A percentile compares a stretch with the other conserved stretches of the same genome.
Evolutionary conservation across 2,329 filamentous ascomycete species (phyloP).

Genomic region (Didymella pinodella): DNA sequence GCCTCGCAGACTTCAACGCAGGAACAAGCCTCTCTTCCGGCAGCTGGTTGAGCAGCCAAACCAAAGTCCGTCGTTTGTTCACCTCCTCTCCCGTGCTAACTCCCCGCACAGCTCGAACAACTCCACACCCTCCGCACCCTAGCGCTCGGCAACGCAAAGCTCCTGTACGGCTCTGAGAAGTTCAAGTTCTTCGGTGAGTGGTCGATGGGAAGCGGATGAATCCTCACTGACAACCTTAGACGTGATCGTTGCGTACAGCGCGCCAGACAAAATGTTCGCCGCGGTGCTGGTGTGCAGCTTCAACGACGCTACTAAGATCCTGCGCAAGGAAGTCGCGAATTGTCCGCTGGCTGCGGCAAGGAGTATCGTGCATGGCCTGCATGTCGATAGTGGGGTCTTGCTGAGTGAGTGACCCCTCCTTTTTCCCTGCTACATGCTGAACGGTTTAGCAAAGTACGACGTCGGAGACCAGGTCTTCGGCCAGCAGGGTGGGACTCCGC

Average conservation of each 20-base stretch:
- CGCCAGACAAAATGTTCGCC: constrained; percentile 69
- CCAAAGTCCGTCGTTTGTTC: not conserved
- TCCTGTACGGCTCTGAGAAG: constrained; percentile 40
- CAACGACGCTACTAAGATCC: constrained; percentile 74
- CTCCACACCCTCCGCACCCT: constrained; percentile 13
- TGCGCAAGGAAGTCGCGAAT: constrained; percentile 75
- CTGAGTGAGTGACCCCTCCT: constrained; percentile 26
- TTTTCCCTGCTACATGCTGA: no score
- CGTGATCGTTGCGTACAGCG: constrained; percentile 25
- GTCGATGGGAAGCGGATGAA: no score
- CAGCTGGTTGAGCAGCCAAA: constrained; percentile 13
- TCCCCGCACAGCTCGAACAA: constrained; percentile 9
- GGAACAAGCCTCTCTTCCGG: not conserved
- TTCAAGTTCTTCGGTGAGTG: constrained; percentile 35
- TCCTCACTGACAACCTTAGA: constrained; percentile 25
- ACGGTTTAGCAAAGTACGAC: constrained; percentile 25
- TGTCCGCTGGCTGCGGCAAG: constrained; percentile 70
- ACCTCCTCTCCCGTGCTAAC: not conserved
- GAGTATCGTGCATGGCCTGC: constrained; percentile 29
- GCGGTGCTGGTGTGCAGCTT: constrained; percentile 95
- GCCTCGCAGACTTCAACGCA: constrained; percentile 1
- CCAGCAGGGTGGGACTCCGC: constrained; percentile 10
- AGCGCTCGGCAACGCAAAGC: constrained; percentile 35
- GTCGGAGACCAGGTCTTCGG: constrained; percentile 24
- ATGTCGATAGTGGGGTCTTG: constrained; percentile 33